phyloP scores from a whole-genome alignment of 345 rosid genomes.

The Arabis hirsuta region DNA sequence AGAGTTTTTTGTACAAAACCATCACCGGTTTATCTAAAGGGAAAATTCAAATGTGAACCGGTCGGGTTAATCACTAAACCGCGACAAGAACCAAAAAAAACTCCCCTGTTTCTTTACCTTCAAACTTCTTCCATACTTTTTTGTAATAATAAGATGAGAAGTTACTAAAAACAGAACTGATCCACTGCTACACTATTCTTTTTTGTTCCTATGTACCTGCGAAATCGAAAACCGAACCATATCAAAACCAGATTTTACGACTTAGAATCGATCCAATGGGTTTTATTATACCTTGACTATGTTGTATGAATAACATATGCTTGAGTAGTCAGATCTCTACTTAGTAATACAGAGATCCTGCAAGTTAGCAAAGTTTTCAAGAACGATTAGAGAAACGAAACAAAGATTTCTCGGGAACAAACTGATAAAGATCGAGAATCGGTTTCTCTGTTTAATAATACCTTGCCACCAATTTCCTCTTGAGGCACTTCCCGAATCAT shows the following conservation, averaged over 20 bases:
- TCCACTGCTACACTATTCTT: slow-evolving; percentile 17
- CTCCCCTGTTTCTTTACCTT: slow-evolving; percentile 35
- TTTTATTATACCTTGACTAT: slow-evolving; percentile 23
- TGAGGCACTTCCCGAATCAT: slow-evolving; percentile 76
- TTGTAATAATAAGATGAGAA: slow-evolving; percentile 42
- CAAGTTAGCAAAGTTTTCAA: background rate
- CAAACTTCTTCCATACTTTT: slow-evolving; percentile 44
- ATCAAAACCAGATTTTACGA: background rate
- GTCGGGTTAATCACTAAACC: slow-evolving; percentile 38
- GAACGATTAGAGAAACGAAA: slow-evolving; percentile 27
- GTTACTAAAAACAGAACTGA: slow-evolving; percentile 26
- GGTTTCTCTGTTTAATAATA: slow-evolving; percentile 29
- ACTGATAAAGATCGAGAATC: background rate
- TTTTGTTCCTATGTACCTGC: slow-evolving; percentile 36
- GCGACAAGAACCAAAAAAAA: slow-evolving; percentile 36
- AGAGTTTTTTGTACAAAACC: slow-evolving; percentile 34
- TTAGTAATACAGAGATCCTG: slow-evolving; percentile 47
- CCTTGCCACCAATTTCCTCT: slow-evolving; percentile 99
- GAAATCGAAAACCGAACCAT: background rate
- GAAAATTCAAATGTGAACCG: slow-evolving; percentile 16
- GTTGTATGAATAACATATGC: slow-evolving; percentile 22
- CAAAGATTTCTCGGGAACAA: background rate
- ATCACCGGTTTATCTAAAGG: slow-evolving; percentile 16
- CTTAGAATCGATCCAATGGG: background rate
- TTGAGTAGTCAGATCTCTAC: slow-evolving; percentile 23